Evolutionary conservation across 2,329 filamentous ascomycete species (phyloP).

Genomic region (Scopulariopsis brevicaulis): DNA sequence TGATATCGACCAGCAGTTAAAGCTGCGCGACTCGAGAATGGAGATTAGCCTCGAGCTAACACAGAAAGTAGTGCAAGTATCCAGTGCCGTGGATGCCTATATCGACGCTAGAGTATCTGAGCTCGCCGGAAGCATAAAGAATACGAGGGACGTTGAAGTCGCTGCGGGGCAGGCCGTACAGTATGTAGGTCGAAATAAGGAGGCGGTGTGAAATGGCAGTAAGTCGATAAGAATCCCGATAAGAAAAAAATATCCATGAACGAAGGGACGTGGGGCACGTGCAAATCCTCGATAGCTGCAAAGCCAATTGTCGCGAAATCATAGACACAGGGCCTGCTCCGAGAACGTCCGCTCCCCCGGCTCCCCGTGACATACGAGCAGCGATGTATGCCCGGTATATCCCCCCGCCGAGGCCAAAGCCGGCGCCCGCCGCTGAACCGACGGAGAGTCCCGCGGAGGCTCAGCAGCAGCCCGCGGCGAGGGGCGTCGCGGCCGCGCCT

Average conservation of each 20-base stretch:
- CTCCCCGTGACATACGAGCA: neutral
- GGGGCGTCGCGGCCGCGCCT: neutral
- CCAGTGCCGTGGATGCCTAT: slow-evolving; percentile 19
- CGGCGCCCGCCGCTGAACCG: neutral
- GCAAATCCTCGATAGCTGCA: neutral
- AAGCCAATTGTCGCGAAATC: neutral
- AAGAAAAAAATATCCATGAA: neutral
- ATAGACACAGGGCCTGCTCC: neutral
- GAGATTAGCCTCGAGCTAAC: slow-evolving; percentile 10
- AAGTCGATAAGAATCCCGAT: neutral
- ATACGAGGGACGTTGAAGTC: too few relatives aligned
- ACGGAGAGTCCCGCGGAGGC: neutral
- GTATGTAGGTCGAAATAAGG: neutral
- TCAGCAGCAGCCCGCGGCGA: neutral
- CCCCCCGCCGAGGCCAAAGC: neutral
- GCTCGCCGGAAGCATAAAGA: too few relatives aligned
- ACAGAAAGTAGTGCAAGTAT: slow-evolving; percentile 17
- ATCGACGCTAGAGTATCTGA: slow-evolving; percentile 12
- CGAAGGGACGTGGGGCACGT: neutral
- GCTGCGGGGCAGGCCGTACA: neutral
- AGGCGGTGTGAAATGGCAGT: neutral
- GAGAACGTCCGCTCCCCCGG: neutral
- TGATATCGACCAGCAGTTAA: slow-evolving; percentile 19
- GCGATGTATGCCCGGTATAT: slow-evolving; percentile 5
- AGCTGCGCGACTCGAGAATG: neutral